Evolutionary conservation across 108 stramenopile genomes (phyloP).

Genomic region (Skeletonema marinoi): DNA sequence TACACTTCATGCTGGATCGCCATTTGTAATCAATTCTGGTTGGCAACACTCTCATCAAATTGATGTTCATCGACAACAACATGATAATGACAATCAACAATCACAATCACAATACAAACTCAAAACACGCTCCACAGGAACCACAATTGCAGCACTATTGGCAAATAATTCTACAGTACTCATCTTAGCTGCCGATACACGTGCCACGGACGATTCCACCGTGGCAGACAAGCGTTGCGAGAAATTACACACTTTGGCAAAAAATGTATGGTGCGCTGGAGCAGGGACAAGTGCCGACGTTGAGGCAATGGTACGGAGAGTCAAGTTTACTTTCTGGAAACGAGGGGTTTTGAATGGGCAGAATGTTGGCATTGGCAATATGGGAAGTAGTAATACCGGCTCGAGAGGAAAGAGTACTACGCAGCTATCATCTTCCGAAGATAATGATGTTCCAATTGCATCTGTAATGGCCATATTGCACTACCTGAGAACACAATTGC

Average conservation of each 20-base stretch:
- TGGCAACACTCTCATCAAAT: slow-evolving; percentile 16
- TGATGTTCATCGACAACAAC: background rate
- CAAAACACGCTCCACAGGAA: slow-evolving; percentile 64
- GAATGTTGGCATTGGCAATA: slow-evolving; percentile 23
- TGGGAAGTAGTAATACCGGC: background rate
- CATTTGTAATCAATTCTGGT: background rate
- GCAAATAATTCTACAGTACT: slow-evolving; percentile 29
- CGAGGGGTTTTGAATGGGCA: slow-evolving; percentile 13
- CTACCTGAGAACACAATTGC: slow-evolving; percentile 59
- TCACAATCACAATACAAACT: slow-evolving; percentile 3
- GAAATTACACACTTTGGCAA: slow-evolving; percentile 71
- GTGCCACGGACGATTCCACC: slow-evolving; percentile 73
- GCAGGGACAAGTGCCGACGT: slow-evolving; percentile 88
- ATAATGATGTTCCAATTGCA: slow-evolving; percentile 16
- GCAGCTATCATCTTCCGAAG: background rate
- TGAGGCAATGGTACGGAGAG: slow-evolving; percentile 63
- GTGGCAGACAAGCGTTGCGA: slow-evolving; percentile 80
- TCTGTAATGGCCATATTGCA: slow-evolving; percentile 50
- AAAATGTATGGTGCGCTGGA: slow-evolving; percentile 72
- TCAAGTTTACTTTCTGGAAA: slow-evolving; percentile 49
- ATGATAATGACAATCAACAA: background rate
- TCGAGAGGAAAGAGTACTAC: background rate
- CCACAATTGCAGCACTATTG: slow-evolving; percentile 65
- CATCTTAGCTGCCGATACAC: slow-evolving; percentile 80
- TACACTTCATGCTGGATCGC: background rate